Base-by-base conservation (phyloP, 176 grass and related monocot genomes). In the Avena atlantica region DNA sequence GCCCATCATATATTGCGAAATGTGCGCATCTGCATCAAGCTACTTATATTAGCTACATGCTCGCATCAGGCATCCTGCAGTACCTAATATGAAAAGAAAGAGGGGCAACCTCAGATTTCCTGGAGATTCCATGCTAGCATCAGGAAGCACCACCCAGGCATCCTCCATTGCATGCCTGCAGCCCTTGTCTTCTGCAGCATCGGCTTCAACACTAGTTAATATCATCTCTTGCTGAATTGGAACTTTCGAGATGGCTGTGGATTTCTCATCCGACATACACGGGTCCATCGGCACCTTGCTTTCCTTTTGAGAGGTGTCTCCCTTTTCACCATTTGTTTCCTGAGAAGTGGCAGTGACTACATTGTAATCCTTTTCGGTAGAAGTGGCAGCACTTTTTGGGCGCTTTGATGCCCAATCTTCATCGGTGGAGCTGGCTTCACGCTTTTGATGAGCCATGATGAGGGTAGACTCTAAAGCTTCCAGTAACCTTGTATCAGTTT, bases 161-260 rank as follows among this genome's bases (percentile, higher is more conserved):
- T 98, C 96, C 77, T 98, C 96, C 93, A 98, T 98, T 21, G 83
- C 80, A 66, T 95, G 91, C 76, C 96, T 89, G 62, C 93, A 95
- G 51, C 96, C 96, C 85, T 95, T 98, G 73, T 95, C 90, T 80
- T 98, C 93, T 2, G 93, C 93, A 27, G 86, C 91, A 89, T 82
- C 93, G n/a, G 90, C 96, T 86, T 98, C 91, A 8, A 98, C 21
- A 57, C 20, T 58, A 17, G 90, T 92, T 47, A 88, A 21, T 80
- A 78, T 85, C 23, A 64, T 68, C 21, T 68, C 74, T 55, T 82
- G 47, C 57, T 85, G 37, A 29, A 50, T 57, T 48, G 65, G 85
- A 44, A 29, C 68, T 42, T 89, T 62, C 8, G 76, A 87, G 82
- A 85, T 77, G 10, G n/a, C 48, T 13, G 60, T n/a, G 20, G 82